Evolutionary conservation across 78 protist genomes (phyloP), one percentile per base, ranked within the genome.

Genomic region (Protostelium mycophagum): DNA sequence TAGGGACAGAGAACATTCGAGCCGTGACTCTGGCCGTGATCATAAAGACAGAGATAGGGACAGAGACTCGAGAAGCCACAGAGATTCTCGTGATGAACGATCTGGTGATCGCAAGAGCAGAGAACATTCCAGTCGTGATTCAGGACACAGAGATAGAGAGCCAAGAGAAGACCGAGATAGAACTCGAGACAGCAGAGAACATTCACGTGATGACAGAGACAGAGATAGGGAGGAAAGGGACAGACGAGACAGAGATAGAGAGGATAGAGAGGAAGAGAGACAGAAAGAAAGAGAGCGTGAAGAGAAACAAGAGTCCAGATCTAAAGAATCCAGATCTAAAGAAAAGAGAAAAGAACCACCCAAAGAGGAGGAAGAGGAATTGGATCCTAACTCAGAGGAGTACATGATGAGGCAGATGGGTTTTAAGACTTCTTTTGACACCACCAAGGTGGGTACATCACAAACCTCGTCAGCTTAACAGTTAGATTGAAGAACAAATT

Each of bases 331-430:
- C n/a, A n/a, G n/a, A n/a, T n/a, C n/a, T n/a, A 28, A 31, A 25
- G 1, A 25, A 83, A 83, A 31, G 85, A 83, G 10, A 34, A 25
- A 28, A 31, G 37, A 28, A 25, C 1, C 1, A 34, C 34, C 1
- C 36, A 34, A 28, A 31, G 85, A 28, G 85, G 1, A 28, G 85
- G 85, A 28, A 83, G 85, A 28, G 10, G 85, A 28, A 1, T 34
- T 31, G 85, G 85, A 83, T 28, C 37, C 37, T 34, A 37, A 63
- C 0, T 35, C 0, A 25, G 85, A 39, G 35, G 37, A 1, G 83
- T 28, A 1, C n/a, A 87, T 88, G 91, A 88, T 88, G 91, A 38
- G 35, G 38, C 39, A 0, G 37, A 83, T 84, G 84, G 83, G 83
- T n/a, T 0, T 37, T 28, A 28, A 29, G 23, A 0, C 28, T 25